These are phyloP conservation scores for Hypsizygus ulmarius DNA, from an alignment of 1,284 basidiomycete species.

Conservation along the genomic window DNA sequence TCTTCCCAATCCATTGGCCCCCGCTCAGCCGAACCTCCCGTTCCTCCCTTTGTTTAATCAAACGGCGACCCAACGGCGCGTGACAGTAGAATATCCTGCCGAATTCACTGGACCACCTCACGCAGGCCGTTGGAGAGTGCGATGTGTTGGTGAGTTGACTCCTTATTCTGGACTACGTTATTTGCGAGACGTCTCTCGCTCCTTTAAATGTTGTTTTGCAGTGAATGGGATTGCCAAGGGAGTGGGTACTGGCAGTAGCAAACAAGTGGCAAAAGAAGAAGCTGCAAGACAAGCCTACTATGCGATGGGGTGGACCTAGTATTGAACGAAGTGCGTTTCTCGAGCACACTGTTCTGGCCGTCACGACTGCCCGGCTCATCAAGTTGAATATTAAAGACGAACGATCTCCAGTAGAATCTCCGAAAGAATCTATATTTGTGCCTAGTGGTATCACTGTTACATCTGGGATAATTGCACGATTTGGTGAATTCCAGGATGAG, in stretches of 20 bases:
- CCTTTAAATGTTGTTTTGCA: constrained; percentile 27
- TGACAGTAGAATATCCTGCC: constrained; percentile 58
- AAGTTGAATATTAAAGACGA: no score
- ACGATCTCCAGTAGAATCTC: no score
- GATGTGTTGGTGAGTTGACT: constrained; percentile 53
- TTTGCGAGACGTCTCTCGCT: constrained; percentile 8
- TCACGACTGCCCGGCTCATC: no score
- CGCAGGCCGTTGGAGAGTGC: constrained; percentile 61
- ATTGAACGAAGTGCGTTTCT: no score
- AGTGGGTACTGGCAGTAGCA: constrained; percentile 55
- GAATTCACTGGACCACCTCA: constrained; percentile 61
- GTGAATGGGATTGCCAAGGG: constrained; percentile 70
- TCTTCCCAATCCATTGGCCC: constrained; percentile 51
- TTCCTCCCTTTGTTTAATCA: constrained; percentile 74
- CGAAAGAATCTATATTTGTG: no score
- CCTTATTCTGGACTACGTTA: not conserved
- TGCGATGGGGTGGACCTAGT: constrained; percentile 65
- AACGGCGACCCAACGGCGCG: constrained; percentile 59
- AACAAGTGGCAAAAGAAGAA: constrained; percentile 73
- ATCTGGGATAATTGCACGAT: no score
- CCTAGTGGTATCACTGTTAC: no score
- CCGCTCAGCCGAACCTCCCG: constrained; percentile 54
- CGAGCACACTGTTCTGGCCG: no score
- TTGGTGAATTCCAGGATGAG: no score
- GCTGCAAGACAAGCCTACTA: constrained; percentile 67